phyloP scores from a whole-genome alignment of 148 eudicot species.

The Rhododendron ferrugineum region DNA sequence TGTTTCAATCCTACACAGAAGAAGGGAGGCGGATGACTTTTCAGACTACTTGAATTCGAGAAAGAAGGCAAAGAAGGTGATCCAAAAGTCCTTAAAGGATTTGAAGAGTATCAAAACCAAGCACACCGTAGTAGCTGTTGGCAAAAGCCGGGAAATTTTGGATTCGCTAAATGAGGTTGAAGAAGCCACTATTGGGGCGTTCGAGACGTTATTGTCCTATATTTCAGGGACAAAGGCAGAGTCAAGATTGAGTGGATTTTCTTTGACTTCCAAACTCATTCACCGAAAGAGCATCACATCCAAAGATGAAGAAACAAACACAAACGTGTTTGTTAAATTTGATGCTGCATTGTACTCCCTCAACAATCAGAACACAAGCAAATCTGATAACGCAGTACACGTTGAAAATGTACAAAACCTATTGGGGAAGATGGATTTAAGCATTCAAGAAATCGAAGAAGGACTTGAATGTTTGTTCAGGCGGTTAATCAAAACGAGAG shows the following conservation, averaged over 20 bases:
- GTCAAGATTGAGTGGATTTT: background rate
- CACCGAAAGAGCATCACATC: background rate
- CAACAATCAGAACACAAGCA: constrained; percentile 13
- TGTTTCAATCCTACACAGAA: constrained; percentile 38
- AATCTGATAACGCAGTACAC: background rate
- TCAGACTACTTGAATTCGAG: constrained; percentile 20
- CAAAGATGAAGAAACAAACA: background rate
- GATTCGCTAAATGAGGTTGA: constrained; percentile 16
- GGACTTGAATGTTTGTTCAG: constrained; percentile 38
- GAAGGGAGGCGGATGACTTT: constrained; percentile 23
- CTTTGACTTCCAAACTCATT: constrained; percentile 1
- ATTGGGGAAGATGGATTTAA: constrained; percentile 19
- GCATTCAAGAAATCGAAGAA: constrained; percentile 32
- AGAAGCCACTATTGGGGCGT: constrained; percentile 2
- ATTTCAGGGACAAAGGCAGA: constrained; percentile 5
- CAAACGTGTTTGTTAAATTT: constrained; percentile 17
- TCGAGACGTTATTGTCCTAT: constrained; percentile 18
- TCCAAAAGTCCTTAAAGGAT: constrained; percentile 30
- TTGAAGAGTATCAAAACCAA: constrained; percentile 16
- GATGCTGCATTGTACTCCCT: constrained; percentile 25
- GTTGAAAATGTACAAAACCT: constrained; percentile 19
- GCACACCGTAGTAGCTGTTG: background rate
- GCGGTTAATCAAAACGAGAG: constrained; percentile 41
- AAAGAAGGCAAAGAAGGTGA: constrained; percentile 24
- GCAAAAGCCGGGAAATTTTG: constrained; percentile 1